A percentile compares a stretch with the other conserved stretches of the same genome.
Evolutionary conservation across 805 yeast genomes (phyloP).

Genomic region (Schwanniomyces yamadae): DNA sequence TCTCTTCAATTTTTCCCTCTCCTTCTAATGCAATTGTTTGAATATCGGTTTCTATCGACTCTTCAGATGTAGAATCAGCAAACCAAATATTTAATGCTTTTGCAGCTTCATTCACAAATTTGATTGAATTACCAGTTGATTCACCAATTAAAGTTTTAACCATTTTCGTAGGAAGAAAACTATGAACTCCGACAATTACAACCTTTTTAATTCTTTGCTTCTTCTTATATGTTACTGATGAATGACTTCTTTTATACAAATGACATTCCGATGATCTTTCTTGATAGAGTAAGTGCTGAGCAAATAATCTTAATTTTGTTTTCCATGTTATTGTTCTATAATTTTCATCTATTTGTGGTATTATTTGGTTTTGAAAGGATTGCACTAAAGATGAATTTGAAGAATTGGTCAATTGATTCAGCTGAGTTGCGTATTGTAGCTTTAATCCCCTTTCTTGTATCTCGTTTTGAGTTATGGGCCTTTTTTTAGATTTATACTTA

Average conservation of each 20-base stretch:
- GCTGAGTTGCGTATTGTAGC: constrained; percentile 1
- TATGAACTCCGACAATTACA: constrained; percentile 38
- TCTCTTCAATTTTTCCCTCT: constrained; percentile 30
- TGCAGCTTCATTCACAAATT: constrained; percentile 28
- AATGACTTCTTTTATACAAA: constrained; percentile 18
- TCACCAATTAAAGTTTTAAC: constrained; percentile 37
- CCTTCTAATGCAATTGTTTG: constrained; percentile 43
- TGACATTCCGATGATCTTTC: constrained; percentile 24
- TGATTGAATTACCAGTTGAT: constrained; percentile 34
- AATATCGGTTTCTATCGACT: constrained; percentile 18
- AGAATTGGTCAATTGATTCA: constrained; percentile 1
- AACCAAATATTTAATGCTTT: constrained; percentile 31
- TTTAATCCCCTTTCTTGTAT: constrained; percentile 27
- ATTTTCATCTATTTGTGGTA: constrained; percentile 23
- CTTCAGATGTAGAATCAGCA: constrained; percentile 6
- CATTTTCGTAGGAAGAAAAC: constrained; percentile 40
- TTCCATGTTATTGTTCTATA: constrained; percentile 21
- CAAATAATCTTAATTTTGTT: constrained; percentile 22
- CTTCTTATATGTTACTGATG: constrained; percentile 10
- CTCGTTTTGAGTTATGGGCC: constrained; percentile 37
- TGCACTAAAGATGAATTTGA: constrained; percentile 5
- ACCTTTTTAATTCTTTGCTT: constrained; percentile 16
- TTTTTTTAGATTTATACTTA: constrained; percentile 25
- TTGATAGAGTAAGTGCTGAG: constrained; percentile 22
- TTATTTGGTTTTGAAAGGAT: constrained; percentile 5